These are phyloP conservation scores for Microcyclospora pomicola DNA, from an alignment of 2,329 filamentous ascomycete species.

Conservation along the genomic window DNA sequence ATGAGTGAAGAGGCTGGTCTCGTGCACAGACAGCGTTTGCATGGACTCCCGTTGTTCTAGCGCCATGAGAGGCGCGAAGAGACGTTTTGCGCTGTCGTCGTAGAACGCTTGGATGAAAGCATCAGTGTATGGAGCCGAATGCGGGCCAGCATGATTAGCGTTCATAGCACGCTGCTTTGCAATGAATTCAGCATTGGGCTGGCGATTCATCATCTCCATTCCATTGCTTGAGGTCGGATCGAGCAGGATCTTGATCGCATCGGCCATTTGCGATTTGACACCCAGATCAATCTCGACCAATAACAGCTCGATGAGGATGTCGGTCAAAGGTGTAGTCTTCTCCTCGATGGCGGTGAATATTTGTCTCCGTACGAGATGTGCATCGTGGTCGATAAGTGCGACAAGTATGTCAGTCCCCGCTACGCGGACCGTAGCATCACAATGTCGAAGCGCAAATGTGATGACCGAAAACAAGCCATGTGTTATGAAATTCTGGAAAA, in stretches of 20 bases:
- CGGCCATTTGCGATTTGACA: conserved; percentile 88
- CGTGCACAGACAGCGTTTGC: conserved; percentile 55
- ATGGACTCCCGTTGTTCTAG: conserved; percentile 48
- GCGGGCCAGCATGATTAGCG: background rate
- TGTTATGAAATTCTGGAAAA: conserved; percentile 82
- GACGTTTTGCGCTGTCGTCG: conserved; percentile 65
- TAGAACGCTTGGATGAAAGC: conserved; percentile 81
- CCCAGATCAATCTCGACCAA: conserved; percentile 85
- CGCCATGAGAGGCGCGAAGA: conserved; percentile 77
- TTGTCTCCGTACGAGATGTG: conserved; percentile 82
- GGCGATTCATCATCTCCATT: conserved; percentile 44
- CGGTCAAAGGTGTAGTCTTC: conserved; percentile 71
- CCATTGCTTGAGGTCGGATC: conserved; percentile 52
- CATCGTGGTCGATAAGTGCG: conserved; percentile 89
- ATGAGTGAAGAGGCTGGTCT: conserved; percentile 82
- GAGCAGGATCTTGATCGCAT: conserved; percentile 85
- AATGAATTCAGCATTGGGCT: conserved; percentile 52
- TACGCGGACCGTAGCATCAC: conserved; percentile 71
- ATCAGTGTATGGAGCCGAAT: conserved; percentile 53
- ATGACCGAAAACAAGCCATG: conserved; percentile 83
- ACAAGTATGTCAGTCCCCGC: conserved; percentile 90
- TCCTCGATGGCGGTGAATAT: conserved; percentile 87
- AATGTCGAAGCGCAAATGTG: conserved; percentile 76
- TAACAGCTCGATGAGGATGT: conserved; percentile 82
- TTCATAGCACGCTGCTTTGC: conserved; percentile 40